These are phyloP conservation scores for Ogataea pini DNA, from an alignment of 805 yeast genomes.

Conservation along the genomic window DNA sequence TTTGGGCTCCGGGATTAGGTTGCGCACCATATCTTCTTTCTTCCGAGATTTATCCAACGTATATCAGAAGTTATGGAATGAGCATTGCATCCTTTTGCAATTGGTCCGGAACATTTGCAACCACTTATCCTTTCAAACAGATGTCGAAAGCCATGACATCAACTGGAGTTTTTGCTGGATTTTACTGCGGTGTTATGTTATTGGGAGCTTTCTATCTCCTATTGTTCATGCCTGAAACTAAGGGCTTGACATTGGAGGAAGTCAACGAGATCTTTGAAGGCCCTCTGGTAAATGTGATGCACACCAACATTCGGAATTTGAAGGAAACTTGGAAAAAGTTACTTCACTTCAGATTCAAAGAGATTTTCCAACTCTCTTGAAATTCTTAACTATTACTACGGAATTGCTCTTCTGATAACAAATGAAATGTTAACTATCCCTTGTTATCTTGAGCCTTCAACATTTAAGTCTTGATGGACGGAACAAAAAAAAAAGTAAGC, in stretches of 20 bases:
- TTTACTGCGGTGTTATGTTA: conserved; percentile 64
- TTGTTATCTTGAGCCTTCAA: no score
- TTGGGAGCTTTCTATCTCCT: conserved; percentile 52
- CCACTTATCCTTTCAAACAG: conserved; percentile 62
- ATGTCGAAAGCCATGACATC: conserved; percentile 66
- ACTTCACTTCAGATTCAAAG: conserved; percentile 11
- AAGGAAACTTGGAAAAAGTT: conserved; percentile 12
- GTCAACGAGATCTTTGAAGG: conserved; percentile 64
- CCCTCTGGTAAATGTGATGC: conserved; percentile 28
- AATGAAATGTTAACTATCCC: no score
- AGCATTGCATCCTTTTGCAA: conserved; percentile 55
- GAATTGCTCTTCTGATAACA: no score
- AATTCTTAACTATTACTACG: no score
- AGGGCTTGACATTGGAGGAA: conserved; percentile 72
- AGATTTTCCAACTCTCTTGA: conserved; percentile 7
- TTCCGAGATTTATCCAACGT: conserved; percentile 63
- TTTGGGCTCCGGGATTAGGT: conserved; percentile 53
- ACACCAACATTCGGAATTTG: conserved; percentile 11
- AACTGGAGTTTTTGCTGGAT: conserved; percentile 64
- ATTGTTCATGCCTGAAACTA: conserved; percentile 72
- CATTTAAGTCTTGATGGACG: no score
- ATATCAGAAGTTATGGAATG: conserved; percentile 63
- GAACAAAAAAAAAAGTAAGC: no score
- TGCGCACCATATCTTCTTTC: conserved; percentile 59
- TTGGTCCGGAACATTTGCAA: conserved; percentile 68